Base-by-base conservation (phyloP, 2,329 filamentous ascomycete species). In the Talaromyces atroroseus region DNA sequence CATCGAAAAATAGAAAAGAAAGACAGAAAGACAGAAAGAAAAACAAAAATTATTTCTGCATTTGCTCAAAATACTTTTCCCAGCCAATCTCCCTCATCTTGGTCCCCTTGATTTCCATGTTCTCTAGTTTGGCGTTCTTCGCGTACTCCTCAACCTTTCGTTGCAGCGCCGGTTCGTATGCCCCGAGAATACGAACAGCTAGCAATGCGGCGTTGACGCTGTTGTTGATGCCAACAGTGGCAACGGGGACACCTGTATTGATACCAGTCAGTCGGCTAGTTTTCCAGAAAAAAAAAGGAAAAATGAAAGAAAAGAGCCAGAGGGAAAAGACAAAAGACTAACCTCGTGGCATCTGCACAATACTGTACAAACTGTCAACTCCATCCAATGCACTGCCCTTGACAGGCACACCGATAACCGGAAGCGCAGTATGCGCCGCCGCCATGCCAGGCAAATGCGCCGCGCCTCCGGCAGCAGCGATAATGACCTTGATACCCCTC, bases 151-250 rank as follows among this genome's bases (percentile, higher is more conserved):
- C 72, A 11, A 77, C 69, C 65, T 74, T 75, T 51, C 66, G 65
- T 60, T 74, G 73, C 48, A 76, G 66, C 32, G 61, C 58, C 1
- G 69, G 66, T 59, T 77, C 74, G 60, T 71, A 72, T 3, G 81
- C 71, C 3, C 85, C 86, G 3, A 91, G 69, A 34, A 90, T 87
- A 18, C 86, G 77, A 20, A 86, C 80, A 0, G 88, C 87, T n/a
- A 90, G 73, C 18, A 90, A 76, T 0, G 84, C 88, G 0, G 88
- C 88, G 64, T 91, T 92, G 55, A 87, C 87, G 23, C 85, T 87
- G 73, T 91, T 91, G 71, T 90, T 89, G 70, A 91, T 90, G 11
- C 84, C 88, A 3, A 92, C 87, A 0, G 87, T 90, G 5, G 88
- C 87, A 14, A 86, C 85, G 10, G 88, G 88, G 50, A 86, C 82